Percentiles rank a stretch among this genome's conserved stretches.
These are phyloP conservation scores for Pseudogymnoascus pannorum DNA, from an alignment of 2,329 filamentous ascomycete genomes.

Conservation along the genomic window DNA sequence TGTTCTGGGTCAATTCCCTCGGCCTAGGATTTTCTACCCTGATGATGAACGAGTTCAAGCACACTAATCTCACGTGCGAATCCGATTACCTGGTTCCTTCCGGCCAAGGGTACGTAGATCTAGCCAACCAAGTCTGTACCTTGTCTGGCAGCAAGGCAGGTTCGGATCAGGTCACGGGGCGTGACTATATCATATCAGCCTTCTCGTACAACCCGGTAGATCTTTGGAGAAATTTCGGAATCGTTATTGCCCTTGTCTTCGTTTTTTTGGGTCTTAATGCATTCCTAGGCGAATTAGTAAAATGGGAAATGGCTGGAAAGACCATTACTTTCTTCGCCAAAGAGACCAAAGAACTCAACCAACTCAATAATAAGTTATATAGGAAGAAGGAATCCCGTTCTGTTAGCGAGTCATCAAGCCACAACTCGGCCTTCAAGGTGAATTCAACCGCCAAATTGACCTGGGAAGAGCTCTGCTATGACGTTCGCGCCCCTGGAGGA, in stretches of 20 bases:
- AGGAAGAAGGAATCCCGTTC: too few species aligned
- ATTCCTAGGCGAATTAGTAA: constrained; percentile 43
- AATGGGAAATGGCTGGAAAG: constrained; percentile 68
- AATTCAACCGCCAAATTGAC: constrained; percentile 64
- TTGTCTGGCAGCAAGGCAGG: constrained; percentile 53
- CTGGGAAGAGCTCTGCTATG: constrained; percentile 65
- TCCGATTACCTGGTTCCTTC: constrained; percentile 43
- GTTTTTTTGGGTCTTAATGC: constrained; percentile 53
- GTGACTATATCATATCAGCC: constrained; percentile 45
- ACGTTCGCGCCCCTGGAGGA: constrained; percentile 52
- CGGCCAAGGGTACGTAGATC: constrained; percentile 37
- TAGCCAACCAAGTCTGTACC: constrained; percentile 43
- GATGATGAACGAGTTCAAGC: constrained; percentile 64
- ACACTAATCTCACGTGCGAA: constrained; percentile 45
- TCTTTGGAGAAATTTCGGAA: constrained; percentile 55
- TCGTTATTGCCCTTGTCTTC: constrained; percentile 56
- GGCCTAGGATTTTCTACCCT: constrained; percentile 64
- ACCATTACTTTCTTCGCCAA: constrained; percentile 65
- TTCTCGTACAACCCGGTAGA: constrained; percentile 46
- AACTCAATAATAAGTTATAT: too few species aligned
- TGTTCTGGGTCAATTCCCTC: constrained; percentile 60
- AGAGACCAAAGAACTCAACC: constrained; percentile 51
- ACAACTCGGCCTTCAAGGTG: constrained; percentile 34
- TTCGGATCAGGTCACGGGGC: too few species aligned
- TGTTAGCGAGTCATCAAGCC: too few species aligned